Conservation (phyloP, 2,329 filamentous ascomycete genomes). For the Ophiostoma sp. region DNA sequence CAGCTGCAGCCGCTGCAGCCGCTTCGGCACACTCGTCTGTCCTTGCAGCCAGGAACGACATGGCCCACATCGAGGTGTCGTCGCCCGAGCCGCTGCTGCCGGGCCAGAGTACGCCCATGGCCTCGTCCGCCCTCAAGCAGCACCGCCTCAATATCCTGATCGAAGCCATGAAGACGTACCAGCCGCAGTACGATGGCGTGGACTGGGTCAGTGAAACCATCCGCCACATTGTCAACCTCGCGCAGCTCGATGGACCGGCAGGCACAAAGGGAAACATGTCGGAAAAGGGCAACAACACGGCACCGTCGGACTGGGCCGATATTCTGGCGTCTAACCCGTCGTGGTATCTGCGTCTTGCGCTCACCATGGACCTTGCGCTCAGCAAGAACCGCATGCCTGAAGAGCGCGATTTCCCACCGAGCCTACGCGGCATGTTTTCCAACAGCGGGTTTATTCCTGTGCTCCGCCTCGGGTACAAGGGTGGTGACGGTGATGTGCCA, state of each 20-base stretch:
- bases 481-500: background rate
- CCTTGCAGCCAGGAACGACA: constrained; percentile 3
- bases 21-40: background rate
- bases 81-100: background rate
- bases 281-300: background rate
- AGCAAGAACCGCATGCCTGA: constrained; percentile 29
- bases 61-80: background rate
- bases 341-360: constrained; percentile 27
- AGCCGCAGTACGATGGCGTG: constrained; percentile 28
- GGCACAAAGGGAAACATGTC: background rate
- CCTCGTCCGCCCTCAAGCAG: constrained; percentile 39
- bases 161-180: constrained; percentile 28
- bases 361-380: constrained; percentile 28
- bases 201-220: constrained; percentile 28
- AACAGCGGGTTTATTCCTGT: constrained; percentile 10
- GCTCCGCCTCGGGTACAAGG: background rate
- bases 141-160: constrained; percentile 33
- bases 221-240: constrained; percentile 27
- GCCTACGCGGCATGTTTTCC: constrained; percentile 25
- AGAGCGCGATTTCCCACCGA: constrained; percentile 27
- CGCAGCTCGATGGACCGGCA: constrained; percentile 24
- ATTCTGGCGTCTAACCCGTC: constrained; percentile 26
- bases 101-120: background rate
- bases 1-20: background rate
- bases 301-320: constrained; percentile 25